Evolutionary conservation across 2,329 filamentous ascomycete species (phyloP).

Genomic region (Apiospora arundinis): DNA sequence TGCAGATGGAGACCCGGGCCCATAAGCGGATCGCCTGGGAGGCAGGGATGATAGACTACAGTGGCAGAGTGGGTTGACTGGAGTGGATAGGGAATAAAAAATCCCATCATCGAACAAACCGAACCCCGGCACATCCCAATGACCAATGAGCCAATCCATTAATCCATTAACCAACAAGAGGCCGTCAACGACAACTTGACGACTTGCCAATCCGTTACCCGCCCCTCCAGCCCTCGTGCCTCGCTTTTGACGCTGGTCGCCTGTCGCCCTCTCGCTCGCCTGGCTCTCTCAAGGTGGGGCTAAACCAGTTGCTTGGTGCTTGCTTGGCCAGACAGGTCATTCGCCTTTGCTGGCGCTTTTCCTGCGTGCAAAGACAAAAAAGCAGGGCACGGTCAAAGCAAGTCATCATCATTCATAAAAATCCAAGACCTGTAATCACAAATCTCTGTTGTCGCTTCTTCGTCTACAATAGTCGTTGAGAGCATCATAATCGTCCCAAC

Average conservation of each 20-base stretch:
- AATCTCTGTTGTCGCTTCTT: neutral
- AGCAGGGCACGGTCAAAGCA: neutral
- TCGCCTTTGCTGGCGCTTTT: too few species aligned
- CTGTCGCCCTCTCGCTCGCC: too few species aligned
- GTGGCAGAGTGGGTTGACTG: too few species aligned
- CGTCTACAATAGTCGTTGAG: too few species aligned
- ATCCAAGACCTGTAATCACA: neutral
- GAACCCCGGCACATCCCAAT: neutral
- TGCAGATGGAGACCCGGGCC: neutral
- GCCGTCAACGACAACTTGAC: too few species aligned
- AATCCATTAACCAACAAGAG: neutral
- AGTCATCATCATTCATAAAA: neutral
- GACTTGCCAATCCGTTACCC: neutral
- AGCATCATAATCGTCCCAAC: neutral
- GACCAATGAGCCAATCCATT: too few species aligned
- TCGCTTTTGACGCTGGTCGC: too few species aligned
- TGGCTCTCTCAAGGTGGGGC: too few species aligned
- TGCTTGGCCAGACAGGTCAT: too few species aligned
- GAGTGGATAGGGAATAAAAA: neutral
- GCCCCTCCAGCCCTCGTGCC: neutral
- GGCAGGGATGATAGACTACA: conserved; percentile 1
- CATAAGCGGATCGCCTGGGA: conserved; percentile 12
- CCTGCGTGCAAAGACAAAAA: too few species aligned
- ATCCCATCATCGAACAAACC: conserved; percentile 8
- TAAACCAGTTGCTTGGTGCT: too few species aligned